Base-by-base conservation (phyloP, 345 rosid species). In the Rubroshorea leprosula region DNA sequence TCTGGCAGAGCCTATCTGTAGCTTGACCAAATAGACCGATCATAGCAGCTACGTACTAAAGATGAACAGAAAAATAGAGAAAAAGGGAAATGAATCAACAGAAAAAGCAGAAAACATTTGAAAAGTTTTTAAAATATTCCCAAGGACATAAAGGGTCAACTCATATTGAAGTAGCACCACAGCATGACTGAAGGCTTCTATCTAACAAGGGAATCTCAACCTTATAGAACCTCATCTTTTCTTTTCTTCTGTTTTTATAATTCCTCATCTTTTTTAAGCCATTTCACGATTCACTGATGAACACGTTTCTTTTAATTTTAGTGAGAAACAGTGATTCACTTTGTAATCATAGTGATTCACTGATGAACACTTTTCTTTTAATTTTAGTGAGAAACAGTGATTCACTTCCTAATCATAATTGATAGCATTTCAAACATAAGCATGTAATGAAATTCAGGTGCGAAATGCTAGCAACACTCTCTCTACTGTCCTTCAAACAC, bases 1-100 rank as follows among this genome's bases (percentile, higher is more conserved):
- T 92, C 65, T 72, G 61, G 66, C 96, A 86, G 60, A 92, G 98
- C 80, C 95, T 83, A 62, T 86, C 76, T 17, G 97, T 77, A 62
- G 93, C 91, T 79, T 81, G 67, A 61, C 89, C 93, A 55, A 92
- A 92, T 63, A 92, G 74, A 72, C 75, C 68, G 61, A 92, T 81
- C 98, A 92, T 92, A 54, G 97, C 91, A 31, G 89, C 81, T 57
- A 92, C 97, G 71, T 86, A 92, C 98, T 92, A 68, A 57, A 69
- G 47, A 49, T 25, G 31, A 66, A 64, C 29, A 49, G 9, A 20
- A 56, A 35, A 51, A 23, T 68, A 13, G 24, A n/a, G n/a, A n/a
- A 44, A 56, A 44, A 54, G 5, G 46, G 51, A 62, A 62, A 49
- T 50, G 31, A 20, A 59, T 39, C 50, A 54, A 19, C 51, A 61